Conservation (phyloP, 176 grass and related monocot species). For the Bothriochloa decipiens region DNA sequence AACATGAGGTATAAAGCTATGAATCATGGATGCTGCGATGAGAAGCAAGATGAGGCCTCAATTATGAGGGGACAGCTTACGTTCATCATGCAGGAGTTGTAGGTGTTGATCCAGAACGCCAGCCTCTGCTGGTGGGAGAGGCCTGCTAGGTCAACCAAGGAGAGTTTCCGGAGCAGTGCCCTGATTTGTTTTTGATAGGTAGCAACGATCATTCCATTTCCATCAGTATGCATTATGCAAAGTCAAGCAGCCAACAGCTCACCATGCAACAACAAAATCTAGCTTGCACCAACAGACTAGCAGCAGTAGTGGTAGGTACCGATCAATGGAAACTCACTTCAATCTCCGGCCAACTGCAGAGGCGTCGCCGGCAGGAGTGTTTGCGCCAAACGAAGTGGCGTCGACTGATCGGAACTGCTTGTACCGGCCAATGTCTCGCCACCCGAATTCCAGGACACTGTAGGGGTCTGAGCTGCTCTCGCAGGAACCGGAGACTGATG, state of each 20-base stretch:
- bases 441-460: conserved; percentile 58
- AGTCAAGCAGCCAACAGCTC: conserved; percentile 32
- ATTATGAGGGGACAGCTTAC: conserved; percentile 58
- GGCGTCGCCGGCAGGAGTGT: conserved; percentile 20
- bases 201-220: conserved; percentile 17
- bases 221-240: background rate
- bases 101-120: conserved; percentile 93
- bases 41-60: conserved; percentile 33
- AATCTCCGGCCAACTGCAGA: conserved; percentile 42
- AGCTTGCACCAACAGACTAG: background rate
- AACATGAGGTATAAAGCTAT: background rate
- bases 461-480: conserved; percentile 58
- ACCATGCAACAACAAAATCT: background rate
- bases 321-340: conserved; percentile 68
- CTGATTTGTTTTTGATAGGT: conserved; percentile 40
- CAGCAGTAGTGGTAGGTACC: background rate
- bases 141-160: conserved; percentile 53
- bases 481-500: conserved; percentile 58
- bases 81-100: conserved; percentile 89
- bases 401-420: conserved; percentile 60
- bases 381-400: conserved; percentile 39
- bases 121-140: conserved; percentile 75
- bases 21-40: conserved; percentile 14
- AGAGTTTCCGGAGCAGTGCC: conserved; percentile 58
- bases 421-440: conserved; percentile 63